Base-by-base conservation (phyloP, 495 filamentous ascomycete genomes). In the Pyronema domesticum region DNA sequence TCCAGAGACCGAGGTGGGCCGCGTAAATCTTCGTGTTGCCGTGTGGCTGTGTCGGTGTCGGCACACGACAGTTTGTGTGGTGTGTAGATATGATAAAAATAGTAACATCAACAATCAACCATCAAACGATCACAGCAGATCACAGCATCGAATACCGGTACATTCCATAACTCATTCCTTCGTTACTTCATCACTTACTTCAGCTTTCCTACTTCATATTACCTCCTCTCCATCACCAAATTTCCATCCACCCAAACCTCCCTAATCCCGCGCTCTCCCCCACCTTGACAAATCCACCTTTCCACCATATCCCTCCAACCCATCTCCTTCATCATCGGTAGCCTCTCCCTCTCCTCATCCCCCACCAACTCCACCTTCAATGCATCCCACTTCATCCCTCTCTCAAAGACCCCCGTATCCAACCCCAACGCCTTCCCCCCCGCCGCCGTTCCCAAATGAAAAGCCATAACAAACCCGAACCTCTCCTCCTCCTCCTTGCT, bases 301-400 rank as follows among this genome's bases (percentile, higher is more conserved):
- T 62, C 30, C 34, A 54, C 60, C 49, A 51, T 65, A n/a, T 67
- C 63, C 34, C 58, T 60, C 71, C 62, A 58, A 19, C 46, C 57
- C 0, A 69, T 68, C 49, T 75, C 70, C n/a, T 30, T 30, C 23
- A 30, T 30, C 23, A 30, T 30, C 2, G 23, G 23, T 5, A 30
- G 23, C 23, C 23, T 30, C 23, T 30, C 23, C 23, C 1, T 30
- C 9, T 82, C 68, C 44, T 79, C 80, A 69, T 83, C 80, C 57
- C 82, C 81, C 63, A 76, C 72, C 68, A 79, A 69, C 49, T 75
- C 70, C 10, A 83, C 68, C 46, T 79, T 58, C 53, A 80, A 53
- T 0, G 78, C 81, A 70, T 85, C 81, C 58, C 83, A 82, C 65
- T 77, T 72, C 68, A 79, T 80, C 0, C 78, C 79, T 5, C 70